Conservation (phyloP, 805 yeast genomes). For the Cyberlindnera nakhonratchasimensis region DNA sequence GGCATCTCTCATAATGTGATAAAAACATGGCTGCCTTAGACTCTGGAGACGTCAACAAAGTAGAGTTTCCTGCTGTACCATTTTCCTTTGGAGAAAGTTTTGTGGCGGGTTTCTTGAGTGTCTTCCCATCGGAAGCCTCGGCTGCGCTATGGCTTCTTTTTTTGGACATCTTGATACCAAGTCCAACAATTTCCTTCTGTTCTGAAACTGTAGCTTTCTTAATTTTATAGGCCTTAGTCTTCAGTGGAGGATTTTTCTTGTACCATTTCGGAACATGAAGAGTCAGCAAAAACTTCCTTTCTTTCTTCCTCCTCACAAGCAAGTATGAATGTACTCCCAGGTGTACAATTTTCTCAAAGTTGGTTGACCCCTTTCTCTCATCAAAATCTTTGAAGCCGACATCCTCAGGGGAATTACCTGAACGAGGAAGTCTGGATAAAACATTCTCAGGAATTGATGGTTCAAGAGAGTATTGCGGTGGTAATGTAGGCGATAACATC, state of each 20-base stretch:
- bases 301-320: constrained; percentile 1
- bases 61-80: neutral
- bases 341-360: constrained; percentile 11
- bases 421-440: no score
- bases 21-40: neutral
- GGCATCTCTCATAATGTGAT: constrained; percentile 4
- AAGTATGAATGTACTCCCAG: constrained; percentile 13
- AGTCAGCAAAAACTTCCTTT: constrained; percentile 7
- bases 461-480: constrained; percentile 9
- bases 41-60: neutral
- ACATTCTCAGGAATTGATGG: constrained; percentile 9
- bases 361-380: constrained; percentile 5
- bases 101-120: constrained; percentile 1
- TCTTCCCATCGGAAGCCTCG: constrained; percentile 5
- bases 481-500: constrained; percentile 24
- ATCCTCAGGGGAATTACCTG: no score
- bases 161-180: constrained; percentile 6
- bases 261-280: constrained; percentile 18
- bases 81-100: neutral
- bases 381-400: neutral
- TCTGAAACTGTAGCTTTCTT: constrained; percentile 1
- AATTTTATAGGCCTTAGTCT: constrained; percentile 7
- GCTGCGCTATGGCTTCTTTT: constrained; percentile 1
- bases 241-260: constrained; percentile 8
- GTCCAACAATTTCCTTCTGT: constrained; percentile 5